Evolutionary conservation across 1,139 yeast species (phyloP), one percentile per base, ranked within the genome.

Genomic region (Blastobotrys persicus): DNA sequence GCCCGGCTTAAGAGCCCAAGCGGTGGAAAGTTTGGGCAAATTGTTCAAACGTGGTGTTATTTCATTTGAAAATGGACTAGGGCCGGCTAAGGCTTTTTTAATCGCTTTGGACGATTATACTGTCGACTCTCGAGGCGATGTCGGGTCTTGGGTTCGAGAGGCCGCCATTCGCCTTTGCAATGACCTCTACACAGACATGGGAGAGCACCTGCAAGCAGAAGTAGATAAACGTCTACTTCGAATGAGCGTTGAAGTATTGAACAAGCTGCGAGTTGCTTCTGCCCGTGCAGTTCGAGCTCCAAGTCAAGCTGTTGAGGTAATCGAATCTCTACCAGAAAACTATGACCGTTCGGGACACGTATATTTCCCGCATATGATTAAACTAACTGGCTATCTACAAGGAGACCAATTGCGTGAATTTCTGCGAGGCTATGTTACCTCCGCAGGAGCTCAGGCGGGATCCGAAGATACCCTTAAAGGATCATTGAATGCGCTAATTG

Each of bases 91-190:
- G 43, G 54, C 3, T 26, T 66, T 3, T 28, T 56, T 1, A 26
- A 44, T 1, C 28, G 64, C 64, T 2, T 55, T 67, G 26, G 58
- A 59, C 18, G 75, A 72, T 50, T 72, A 70, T 51, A 56, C 70
- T 1, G 52, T 59, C 1, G 71, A 67, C 37, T 51, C 61, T 3
- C 59, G 73, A n/a, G 76, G 76, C 2, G 76, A 72, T 50, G 66
- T 71, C 4, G 97, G 97, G 1, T 79, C 88, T 34, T 77, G 81
- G 62, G 77, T 88, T 1, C 72, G 97, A 46, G 59, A 64, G 1
- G 75, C 81, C 0, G 71, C 81, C 1, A 65, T 84, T 4, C 53
- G 62, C 23, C 52, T 49, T 9, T 38, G 56, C 13, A 18, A 33
- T 4, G 28, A 42, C 6, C 16, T 53, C 11, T 32, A 46, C 31